These are phyloP conservation scores for Massarina eburnea DNA, from an alignment of 2,329 filamentous ascomycete species.

Conservation along the genomic window DNA sequence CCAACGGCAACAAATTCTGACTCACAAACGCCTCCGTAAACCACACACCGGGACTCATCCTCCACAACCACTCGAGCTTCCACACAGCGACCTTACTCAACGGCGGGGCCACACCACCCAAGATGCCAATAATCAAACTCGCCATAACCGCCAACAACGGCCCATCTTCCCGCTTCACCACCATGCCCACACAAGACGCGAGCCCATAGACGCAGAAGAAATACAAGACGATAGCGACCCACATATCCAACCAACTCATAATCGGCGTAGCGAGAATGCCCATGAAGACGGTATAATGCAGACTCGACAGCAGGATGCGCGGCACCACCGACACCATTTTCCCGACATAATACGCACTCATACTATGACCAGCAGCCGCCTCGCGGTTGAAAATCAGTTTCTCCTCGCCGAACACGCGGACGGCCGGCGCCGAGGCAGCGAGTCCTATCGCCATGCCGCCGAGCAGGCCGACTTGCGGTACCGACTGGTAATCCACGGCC, in stretches of 20 bases:
- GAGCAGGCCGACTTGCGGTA: conserved; percentile 57
- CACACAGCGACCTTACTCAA: conserved; percentile 53
- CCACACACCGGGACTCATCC: conserved; percentile 57
- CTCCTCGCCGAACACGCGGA: conserved; percentile 60
- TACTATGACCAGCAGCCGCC: conserved; percentile 58
- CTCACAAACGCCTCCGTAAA: conserved; percentile 60
- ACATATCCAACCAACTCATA: conserved; percentile 54
- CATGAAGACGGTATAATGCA: conserved; percentile 59
- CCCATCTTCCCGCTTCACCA: conserved; percentile 58
- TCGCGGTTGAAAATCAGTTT: conserved; percentile 59
- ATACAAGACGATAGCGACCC: conserved; percentile 56
- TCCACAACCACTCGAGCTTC: conserved; percentile 60
- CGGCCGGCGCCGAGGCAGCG: conserved; percentile 57
- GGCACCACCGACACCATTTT: conserved; percentile 57
- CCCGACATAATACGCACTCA: conserved; percentile 59
- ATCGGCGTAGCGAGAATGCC: conserved; percentile 53
- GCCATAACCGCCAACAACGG: conserved; percentile 60
- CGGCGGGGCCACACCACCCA: conserved; percentile 57
- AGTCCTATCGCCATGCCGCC: conserved; percentile 59
- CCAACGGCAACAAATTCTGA: conserved; percentile 52
- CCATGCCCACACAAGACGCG: conserved; percentile 55
- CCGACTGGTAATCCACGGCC: conserved; percentile 53
- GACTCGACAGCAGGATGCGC: conserved; percentile 53
- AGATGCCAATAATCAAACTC: conserved; percentile 56
- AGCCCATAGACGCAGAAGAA: conserved; percentile 63